Conservation (phyloP, 1,139 yeast genomes). For the Hyphopichia fennica region DNA sequence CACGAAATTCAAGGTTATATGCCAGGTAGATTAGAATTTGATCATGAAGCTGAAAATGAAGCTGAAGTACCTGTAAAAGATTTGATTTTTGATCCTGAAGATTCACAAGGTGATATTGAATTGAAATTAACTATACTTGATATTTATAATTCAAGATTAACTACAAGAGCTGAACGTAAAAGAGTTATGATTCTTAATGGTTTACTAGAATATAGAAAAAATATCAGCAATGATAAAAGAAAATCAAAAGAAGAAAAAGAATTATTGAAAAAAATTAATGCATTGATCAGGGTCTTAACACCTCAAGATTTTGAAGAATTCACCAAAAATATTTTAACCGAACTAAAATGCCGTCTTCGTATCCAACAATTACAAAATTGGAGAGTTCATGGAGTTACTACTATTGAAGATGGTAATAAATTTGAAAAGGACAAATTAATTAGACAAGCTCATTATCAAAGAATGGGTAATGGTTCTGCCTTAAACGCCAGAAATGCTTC, state of each 20-base stretch:
- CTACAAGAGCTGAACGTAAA: constrained; percentile 91
- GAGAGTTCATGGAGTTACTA: constrained; percentile 85
- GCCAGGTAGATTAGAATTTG: constrained; percentile 98
- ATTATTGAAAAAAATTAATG: constrained; percentile 67
- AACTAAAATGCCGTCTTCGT: constrained; percentile 74
- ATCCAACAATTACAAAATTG: constrained; percentile 91
- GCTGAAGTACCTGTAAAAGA: constrained; percentile 94
- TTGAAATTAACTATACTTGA: constrained; percentile 84
- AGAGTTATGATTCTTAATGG: constrained; percentile 74
- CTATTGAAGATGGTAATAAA: constrained; percentile 78
- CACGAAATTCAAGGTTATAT: constrained; percentile 96
- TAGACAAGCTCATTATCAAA: constrained; percentile 57
- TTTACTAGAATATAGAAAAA: constrained; percentile 81
- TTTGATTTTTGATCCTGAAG: constrained; percentile 93
- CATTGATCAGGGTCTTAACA: constrained; percentile 78
- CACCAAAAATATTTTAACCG: constrained; percentile 69
- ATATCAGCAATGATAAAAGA: constrained; percentile 72
- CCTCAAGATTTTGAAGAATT: constrained; percentile 78
- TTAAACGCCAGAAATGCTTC: constrained; percentile 25
- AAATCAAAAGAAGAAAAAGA: constrained; percentile 91
- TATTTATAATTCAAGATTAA: constrained; percentile 84
- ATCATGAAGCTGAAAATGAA: constrained; percentile 93
- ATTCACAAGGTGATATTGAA: constrained; percentile 82
- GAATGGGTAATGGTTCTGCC: constrained; percentile 51
- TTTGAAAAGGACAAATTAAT: constrained; percentile 85